A percentile compares a stretch with the other conserved stretches of the same genome.
phyloP scores from a whole-genome alignment of 768 basidiomycete species.

The Tulasnella sp. region DNA sequence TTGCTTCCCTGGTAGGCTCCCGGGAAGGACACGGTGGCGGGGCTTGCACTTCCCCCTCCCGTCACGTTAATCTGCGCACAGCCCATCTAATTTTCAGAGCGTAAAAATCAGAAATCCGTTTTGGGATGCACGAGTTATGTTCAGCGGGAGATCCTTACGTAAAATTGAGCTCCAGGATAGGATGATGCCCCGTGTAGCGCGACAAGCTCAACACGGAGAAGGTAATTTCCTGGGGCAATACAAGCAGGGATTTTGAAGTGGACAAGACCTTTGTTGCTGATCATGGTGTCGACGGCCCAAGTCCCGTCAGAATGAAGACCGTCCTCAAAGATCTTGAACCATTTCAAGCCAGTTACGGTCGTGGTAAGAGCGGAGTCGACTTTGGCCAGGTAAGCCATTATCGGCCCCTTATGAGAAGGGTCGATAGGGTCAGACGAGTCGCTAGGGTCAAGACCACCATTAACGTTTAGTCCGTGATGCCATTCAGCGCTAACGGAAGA shows the following conservation, averaged over 20 bases:
- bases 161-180: constrained; percentile 54
- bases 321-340: constrained; percentile 60
- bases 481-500: constrained; percentile 57
- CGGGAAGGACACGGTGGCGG: constrained; percentile 36
- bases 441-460: constrained; percentile 44
- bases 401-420: constrained; percentile 50
- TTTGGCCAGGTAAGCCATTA: constrained; percentile 55
- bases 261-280: constrained; percentile 56
- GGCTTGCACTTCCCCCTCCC: constrained; percentile 43
- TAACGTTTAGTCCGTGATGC: constrained; percentile 55
- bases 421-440: constrained; percentile 56
- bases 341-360: constrained; percentile 51
- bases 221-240: constrained; percentile 53
- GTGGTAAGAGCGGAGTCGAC: constrained; percentile 53
- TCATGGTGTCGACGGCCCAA: constrained; percentile 57
- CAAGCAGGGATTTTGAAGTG: constrained; percentile 54
- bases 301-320: constrained; percentile 33
- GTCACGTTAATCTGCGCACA: constrained; percentile 49
- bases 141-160: constrained; percentile 13
- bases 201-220: constrained; percentile 54
- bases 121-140: neutral
- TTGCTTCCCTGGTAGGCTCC: constrained; percentile 37
- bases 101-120: neutral
- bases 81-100: constrained; percentile 12
- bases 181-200: constrained; percentile 49